Conservation (phyloP, 2,329 filamentous ascomycete genomes). For the Calycina marina region DNA sequence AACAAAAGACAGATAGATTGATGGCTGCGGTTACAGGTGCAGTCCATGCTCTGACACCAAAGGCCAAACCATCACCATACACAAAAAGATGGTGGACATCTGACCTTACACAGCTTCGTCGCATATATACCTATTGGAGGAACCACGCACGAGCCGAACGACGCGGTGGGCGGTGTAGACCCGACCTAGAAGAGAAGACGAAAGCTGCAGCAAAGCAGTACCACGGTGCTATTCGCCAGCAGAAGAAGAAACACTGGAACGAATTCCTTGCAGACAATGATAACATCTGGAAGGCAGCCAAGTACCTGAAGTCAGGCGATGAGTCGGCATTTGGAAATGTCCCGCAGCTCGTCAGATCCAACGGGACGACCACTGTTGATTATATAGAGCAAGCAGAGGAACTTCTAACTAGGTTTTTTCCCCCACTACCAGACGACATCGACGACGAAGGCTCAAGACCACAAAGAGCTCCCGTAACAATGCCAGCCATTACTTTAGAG, state of each 20-base stretch:
- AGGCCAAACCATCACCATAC: constrained; percentile 16
- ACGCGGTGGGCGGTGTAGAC: constrained; percentile 6
- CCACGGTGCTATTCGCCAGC: constrained; percentile 1
- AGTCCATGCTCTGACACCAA: too few relatives aligned
- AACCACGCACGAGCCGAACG: constrained; percentile 15
- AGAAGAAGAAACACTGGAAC: constrained; percentile 18
- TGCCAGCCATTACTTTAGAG: constrained; percentile 1
- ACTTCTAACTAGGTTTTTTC: constrained; percentile 1
- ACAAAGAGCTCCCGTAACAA: constrained; percentile 2
- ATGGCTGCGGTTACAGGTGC: constrained; percentile 6
- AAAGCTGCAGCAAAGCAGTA: constrained; percentile 1
- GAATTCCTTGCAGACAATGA: constrained; percentile 18
- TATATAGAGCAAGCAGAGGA: constrained; percentile 1
- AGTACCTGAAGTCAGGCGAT: constrained; percentile 1
- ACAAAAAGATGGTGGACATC: constrained; percentile 21
- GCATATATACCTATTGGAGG: constrained; percentile 18
- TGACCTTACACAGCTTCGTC: constrained; percentile 18
- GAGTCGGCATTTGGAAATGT: constrained; percentile 1
- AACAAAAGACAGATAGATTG: constrained; percentile 7
- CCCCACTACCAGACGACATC: constrained; percentile 2
- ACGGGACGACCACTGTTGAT: background rate
- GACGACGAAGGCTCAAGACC: constrained; percentile 1
- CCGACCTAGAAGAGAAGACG: background rate
- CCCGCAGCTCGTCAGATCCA: background rate
- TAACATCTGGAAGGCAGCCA: constrained; percentile 14